A percentile compares a stretch with the other conserved stretches of the same genome.
Evolutionary conservation across 352 stramenopile species (phyloP).

Genomic region (Phytopythium vexans): DNA sequence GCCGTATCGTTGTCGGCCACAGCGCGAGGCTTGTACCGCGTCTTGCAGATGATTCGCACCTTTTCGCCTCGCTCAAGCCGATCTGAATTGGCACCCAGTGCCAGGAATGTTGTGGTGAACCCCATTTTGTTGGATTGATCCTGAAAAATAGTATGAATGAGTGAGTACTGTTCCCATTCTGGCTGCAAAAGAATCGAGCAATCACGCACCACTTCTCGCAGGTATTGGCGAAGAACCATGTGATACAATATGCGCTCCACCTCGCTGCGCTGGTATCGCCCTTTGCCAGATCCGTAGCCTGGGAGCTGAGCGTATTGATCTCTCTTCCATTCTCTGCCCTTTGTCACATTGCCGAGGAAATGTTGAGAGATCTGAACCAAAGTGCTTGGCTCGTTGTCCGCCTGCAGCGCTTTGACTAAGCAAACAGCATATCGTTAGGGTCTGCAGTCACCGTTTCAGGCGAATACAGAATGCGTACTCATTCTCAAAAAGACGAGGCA

Average conservation of each 20-base stretch:
- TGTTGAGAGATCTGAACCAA: slow-evolving; percentile 74
- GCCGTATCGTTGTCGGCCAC: slow-evolving; percentile 16
- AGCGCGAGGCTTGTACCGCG: slow-evolving; percentile 37
- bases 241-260: slow-evolving; percentile 84
- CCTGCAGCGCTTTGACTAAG: slow-evolving; percentile 61
- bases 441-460: slow-evolving; percentile 9
- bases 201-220: slow-evolving; percentile 58
- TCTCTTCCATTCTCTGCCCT: slow-evolving; percentile 72
- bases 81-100: slow-evolving; percentile 42
- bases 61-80: slow-evolving; percentile 59
- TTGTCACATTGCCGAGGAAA: slow-evolving; percentile 62
- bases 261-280: slow-evolving; percentile 71
- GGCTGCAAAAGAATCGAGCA: not conserved
- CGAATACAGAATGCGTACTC: slow-evolving; percentile 32
- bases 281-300: slow-evolving; percentile 70
- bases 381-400: slow-evolving; percentile 54
- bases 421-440: slow-evolving; percentile 29
- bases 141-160: slow-evolving; percentile 13
- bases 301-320: slow-evolving; percentile 50
- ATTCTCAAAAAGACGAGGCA: slow-evolving; percentile 57
- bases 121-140: slow-evolving; percentile 81
- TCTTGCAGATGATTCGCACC: slow-evolving; percentile 82
- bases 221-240: slow-evolving; percentile 85
- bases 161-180: not conserved
- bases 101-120: slow-evolving; percentile 84